Evolutionary conservation across 192 early-diverging fungal genomes (phyloP).

Genomic region (Backusella macrospora): DNA sequence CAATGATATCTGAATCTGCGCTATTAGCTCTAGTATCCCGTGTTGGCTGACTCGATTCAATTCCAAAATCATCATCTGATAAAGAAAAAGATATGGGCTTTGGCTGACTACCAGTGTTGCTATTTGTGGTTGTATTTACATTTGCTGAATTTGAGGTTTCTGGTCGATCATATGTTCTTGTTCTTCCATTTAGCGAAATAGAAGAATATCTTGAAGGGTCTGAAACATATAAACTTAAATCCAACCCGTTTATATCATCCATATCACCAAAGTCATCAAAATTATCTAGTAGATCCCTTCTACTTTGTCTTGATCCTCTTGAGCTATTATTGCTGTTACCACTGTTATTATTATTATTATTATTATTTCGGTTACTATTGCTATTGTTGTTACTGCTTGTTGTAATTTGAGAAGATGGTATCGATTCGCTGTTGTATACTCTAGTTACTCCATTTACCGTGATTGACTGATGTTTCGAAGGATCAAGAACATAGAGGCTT

Average conservation of each 20-base stretch:
- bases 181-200: not conserved
- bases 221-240: slow-evolving; percentile 23
- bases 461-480: too few relatives aligned
- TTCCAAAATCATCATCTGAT: not conserved
- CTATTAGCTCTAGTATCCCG: not conserved
- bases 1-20: not conserved
- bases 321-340: not conserved
- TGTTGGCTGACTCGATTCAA: not conserved
- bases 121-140: not conserved
- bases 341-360: too few relatives aligned
- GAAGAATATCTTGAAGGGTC: not conserved
- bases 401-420: slow-evolving; percentile 35
- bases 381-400: not conserved
- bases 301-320: not conserved
- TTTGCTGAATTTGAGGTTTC: not conserved
- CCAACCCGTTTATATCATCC: not conserved
- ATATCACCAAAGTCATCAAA: not conserved
- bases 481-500: too few relatives aligned
- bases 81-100: not conserved
- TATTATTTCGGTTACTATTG: not conserved
- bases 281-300: not conserved
- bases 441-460: too few relatives aligned
- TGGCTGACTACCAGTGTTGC: not conserved
- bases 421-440: not conserved
- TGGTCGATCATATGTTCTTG: not conserved